Conservation (phyloP, 306 rosid species). For the Arachis stenosperma region DNA sequence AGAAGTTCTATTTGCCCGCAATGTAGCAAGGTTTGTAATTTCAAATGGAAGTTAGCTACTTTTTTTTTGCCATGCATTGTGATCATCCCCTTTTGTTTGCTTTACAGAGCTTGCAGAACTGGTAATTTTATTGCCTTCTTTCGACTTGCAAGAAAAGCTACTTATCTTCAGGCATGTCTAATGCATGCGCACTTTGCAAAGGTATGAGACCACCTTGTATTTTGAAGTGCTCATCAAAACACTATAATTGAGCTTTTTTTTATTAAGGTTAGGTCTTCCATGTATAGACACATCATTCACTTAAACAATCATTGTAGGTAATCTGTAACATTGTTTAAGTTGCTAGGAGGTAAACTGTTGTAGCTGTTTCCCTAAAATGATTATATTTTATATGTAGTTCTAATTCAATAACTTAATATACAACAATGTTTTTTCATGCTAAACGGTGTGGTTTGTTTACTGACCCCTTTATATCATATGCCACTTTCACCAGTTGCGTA, state of each 20-base stretch:
- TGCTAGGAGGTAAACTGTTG: conserved; percentile 19
- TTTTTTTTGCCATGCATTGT: conserved; percentile 31
- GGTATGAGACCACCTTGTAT: conserved; percentile 55
- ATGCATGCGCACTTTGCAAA: conserved; percentile 99
- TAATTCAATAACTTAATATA: background rate
- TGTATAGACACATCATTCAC: conserved; percentile 17
- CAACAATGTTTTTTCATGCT: conserved; percentile 16
- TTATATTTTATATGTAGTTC: background rate
- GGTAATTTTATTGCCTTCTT: conserved; percentile 89
- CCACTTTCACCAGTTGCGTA: conserved; percentile 69
- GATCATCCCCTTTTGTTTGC: conserved; percentile 38
- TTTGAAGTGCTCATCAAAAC: conserved; percentile 25
- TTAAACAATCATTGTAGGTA: conserved; percentile 33
- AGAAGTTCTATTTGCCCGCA: conserved; percentile 93
- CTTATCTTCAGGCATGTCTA: conserved; percentile 97
- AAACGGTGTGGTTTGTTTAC: conserved; percentile 17
- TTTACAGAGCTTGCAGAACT: conserved; percentile 90
- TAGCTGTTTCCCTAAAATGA: conserved; percentile 19
- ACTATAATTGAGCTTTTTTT: conserved; percentile 29
- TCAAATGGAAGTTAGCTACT: conserved; percentile 26
- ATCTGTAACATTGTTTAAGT: background rate
- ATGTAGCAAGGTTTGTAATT: conserved; percentile 83
- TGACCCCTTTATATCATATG: conserved; percentile 22
- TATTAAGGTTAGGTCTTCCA: conserved; percentile 24
- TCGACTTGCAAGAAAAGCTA: conserved; percentile 87